Evolutionary conservation across 169 alveolate species (phyloP).

Genomic region (Hepatocystis sp.): DNA sequence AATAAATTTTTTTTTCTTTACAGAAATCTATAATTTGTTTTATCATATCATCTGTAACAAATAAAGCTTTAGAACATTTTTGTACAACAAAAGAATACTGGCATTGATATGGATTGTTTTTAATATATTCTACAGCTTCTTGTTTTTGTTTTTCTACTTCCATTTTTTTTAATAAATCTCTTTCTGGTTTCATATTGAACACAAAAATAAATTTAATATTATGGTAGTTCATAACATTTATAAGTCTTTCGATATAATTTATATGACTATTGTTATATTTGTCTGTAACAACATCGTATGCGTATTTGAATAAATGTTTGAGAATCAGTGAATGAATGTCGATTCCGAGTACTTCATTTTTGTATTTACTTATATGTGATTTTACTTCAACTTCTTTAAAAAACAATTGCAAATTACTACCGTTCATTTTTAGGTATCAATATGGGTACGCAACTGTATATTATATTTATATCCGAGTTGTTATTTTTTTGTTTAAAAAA

Average conservation of each 20-base stretch:
- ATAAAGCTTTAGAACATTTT: conserved; percentile 85
- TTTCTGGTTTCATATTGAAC: conserved; percentile 85
- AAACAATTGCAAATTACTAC: conserved; percentile 75
- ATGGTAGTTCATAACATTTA: conserved; percentile 17
- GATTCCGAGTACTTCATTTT: conserved; percentile 82
- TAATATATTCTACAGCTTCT: conserved; percentile 82
- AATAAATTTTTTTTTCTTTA: conserved; percentile 85
- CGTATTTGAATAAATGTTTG: conserved; percentile 83
- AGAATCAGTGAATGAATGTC: conserved; percentile 89
- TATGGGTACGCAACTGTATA: no score
- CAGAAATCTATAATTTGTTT: conserved; percentile 78
- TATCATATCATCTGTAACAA: conserved; percentile 83
- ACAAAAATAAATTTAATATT: conserved; percentile 76
- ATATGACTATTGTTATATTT: conserved; percentile 34
- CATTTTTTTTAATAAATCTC: conserved; percentile 77
- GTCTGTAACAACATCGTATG: conserved; percentile 75
- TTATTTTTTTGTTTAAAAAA: no score
- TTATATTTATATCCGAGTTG: no score
- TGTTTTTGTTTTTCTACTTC: conserved; percentile 83
- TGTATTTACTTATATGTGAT: conserved; percentile 79
- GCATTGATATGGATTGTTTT: conserved; percentile 62
- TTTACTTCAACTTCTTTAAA: conserved; percentile 79
- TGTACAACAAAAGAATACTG: conserved; percentile 77
- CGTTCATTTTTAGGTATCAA: no score
- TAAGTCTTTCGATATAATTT: conserved; percentile 46